Conservation (phyloP, 108 stramenopile genomes). For the Aurantiochytrium sp. region DNA sequence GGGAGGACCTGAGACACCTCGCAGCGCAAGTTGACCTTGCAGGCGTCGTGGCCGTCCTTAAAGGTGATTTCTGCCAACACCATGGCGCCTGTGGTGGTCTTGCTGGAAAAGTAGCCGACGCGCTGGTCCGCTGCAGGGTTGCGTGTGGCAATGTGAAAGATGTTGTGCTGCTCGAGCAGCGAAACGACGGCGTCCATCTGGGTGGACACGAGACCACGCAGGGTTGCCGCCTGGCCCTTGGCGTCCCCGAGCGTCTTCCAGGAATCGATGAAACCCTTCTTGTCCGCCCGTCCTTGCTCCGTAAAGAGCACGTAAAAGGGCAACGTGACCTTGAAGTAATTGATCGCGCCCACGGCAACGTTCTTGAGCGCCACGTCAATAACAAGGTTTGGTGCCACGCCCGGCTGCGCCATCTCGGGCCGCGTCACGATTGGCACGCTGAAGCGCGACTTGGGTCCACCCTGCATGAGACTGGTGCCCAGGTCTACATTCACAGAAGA, state of each 20-base stretch:
- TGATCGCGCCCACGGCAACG: constrained; percentile 69
- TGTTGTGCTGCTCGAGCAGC: constrained; percentile 66
- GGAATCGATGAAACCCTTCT: constrained; percentile 33
- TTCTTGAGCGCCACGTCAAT: constrained; percentile 91
- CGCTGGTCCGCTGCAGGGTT: constrained; percentile 74
- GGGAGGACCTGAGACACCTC: background rate
- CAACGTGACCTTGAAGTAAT: constrained; percentile 74
- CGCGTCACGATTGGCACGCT: constrained; percentile 60
- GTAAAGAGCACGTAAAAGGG: constrained; percentile 65
- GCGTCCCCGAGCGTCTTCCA: constrained; percentile 23
- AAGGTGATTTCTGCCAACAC: constrained; percentile 84
- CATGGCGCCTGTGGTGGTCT: constrained; percentile 51
- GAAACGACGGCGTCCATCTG: constrained; percentile 60
- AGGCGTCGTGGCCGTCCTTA: constrained; percentile 76
- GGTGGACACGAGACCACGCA: constrained; percentile 21
- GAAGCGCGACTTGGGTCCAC: constrained; percentile 49
- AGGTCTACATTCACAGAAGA: constrained; percentile 43
- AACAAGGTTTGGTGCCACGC: constrained; percentile 37
- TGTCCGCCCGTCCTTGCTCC: constrained; percentile 30
- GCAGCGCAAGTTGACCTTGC: constrained; percentile 71
- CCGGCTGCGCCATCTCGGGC: constrained; percentile 69
- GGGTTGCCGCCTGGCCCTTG: background rate
- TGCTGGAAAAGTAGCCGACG: constrained; percentile 78
- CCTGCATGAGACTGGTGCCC: constrained; percentile 63
- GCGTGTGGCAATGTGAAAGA: constrained; percentile 83